Evolutionary conservation across 1,284 basidiomycete species (phyloP).

Genomic region (Cryptococcus neoformans): DNA sequence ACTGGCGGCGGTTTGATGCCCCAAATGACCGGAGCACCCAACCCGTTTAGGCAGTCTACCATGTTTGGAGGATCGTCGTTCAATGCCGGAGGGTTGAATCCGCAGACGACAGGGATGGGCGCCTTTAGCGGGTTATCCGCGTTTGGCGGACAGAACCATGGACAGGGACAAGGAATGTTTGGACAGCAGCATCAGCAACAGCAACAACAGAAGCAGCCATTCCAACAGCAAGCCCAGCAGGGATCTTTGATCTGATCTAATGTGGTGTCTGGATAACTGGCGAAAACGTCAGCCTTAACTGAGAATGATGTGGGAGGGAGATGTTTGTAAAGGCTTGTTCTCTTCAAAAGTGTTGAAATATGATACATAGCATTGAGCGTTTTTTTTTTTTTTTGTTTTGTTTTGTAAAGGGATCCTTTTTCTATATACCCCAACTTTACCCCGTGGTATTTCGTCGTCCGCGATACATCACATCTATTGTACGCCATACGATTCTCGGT

Average conservation of each 20-base stretch:
- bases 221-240: neutral
- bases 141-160: constrained; percentile 31
- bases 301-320: no score
- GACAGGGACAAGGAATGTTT: constrained; percentile 15
- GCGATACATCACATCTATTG: no score
- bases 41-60: constrained; percentile 39
- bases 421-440: no score
- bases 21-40: constrained; percentile 48
- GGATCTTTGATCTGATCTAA: neutral
- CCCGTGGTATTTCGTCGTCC: no score
- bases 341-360: no score
- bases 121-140: constrained; percentile 30
- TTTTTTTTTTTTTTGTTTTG: no score
- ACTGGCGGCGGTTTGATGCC: neutral
- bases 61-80: constrained; percentile 4
- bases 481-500: no score
- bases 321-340: no score
- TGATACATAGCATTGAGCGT: no score
- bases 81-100: constrained; percentile 1
- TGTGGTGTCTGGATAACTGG: neutral
- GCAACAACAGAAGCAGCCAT: neutral
- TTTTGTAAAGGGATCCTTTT: no score
- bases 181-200: constrained; percentile 7
- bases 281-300: no score
- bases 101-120: constrained; percentile 10